Percentiles rank a stretch among this genome's conserved stretches.
phyloP scores from a whole-genome alignment of 1,139 yeast genomes.

The Groenewaldozyma sp. region DNA sequence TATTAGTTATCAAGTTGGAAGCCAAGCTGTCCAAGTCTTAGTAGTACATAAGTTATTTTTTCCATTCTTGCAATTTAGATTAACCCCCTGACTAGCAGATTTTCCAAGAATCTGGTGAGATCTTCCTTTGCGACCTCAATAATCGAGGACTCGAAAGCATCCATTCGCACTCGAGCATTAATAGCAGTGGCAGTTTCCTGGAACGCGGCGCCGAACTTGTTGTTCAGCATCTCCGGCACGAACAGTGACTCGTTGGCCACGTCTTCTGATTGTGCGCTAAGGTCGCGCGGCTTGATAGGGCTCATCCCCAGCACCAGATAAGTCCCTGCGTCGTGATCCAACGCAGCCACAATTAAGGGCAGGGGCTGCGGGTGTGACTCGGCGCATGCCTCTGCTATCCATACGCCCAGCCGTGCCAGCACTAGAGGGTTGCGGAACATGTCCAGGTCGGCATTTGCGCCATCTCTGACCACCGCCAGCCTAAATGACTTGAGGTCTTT shows the following conservation, averaged over 20 bases:
- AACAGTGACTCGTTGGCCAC: slow-evolving; percentile 16
- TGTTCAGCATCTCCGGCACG: slow-evolving; percentile 31
- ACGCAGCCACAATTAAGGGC: slow-evolving; percentile 83
- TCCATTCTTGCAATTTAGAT: too few relatives aligned
- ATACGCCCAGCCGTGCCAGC: slow-evolving; percentile 70
- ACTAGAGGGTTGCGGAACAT: slow-evolving; percentile 82
- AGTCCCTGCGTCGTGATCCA: slow-evolving; percentile 65
- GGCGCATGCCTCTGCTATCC: slow-evolving; percentile 86
- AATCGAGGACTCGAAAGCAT: slow-evolving; percentile 89
- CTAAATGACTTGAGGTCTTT: slow-evolving; percentile 75
- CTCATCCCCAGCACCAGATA: slow-evolving; percentile 87
- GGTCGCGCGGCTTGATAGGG: slow-evolving; percentile 58
- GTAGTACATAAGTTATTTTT: too few relatives aligned
- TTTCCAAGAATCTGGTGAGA: slow-evolving; percentile 77
- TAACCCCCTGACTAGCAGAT: slow-evolving; percentile 38
- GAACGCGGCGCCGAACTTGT: slow-evolving; percentile 84
- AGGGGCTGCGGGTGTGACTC: slow-evolving; percentile 61
- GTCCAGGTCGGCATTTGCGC: slow-evolving; percentile 54
- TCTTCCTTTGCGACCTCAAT: slow-evolving; percentile 87
- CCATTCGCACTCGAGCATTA: slow-evolving; percentile 84
- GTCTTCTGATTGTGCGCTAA: slow-evolving; percentile 17
- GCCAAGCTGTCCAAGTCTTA: background rate
- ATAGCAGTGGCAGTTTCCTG: slow-evolving; percentile 75
- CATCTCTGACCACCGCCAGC: slow-evolving; percentile 81
- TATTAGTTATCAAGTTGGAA: background rate